These are phyloP conservation scores for Aeschynomene evenia DNA, from an alignment of 306 rosid genomes.

Conservation along the genomic window DNA sequence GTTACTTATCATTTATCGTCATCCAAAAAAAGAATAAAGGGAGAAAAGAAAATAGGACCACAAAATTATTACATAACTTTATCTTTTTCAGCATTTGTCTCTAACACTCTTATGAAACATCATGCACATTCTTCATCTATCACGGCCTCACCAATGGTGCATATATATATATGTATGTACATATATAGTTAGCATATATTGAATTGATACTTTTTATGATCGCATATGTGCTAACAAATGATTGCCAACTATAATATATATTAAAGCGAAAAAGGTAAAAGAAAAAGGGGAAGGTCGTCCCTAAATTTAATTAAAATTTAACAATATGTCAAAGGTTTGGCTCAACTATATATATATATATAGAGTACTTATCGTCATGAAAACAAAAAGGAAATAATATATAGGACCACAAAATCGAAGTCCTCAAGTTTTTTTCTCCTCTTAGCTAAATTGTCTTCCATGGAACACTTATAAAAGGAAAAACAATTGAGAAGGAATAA, in stretches of 20 bases:
- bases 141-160: constrained; percentile 12
- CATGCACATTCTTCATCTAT: constrained; percentile 25
- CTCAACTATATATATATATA: too few species aligned
- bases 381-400: background rate
- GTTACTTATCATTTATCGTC: constrained; percentile 14
- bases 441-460: background rate
- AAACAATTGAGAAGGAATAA: background rate
- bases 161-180: background rate
- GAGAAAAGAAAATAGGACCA: constrained; percentile 33
- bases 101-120: constrained; percentile 22
- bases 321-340: background rate
- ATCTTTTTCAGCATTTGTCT: constrained; percentile 32
- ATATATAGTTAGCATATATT: background rate
- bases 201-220: constrained; percentile 5
- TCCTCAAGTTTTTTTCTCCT: background rate
- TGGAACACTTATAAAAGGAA: background rate
- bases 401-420: constrained; percentile 31
- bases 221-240: constrained; percentile 22
- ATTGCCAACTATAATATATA: constrained; percentile 7
- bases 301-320: background rate
- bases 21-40: constrained; percentile 10
- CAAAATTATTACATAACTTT: constrained; percentile 26
- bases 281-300: background rate
- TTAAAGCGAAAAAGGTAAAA: background rate
- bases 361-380: background rate